These are phyloP conservation scores for Pulveroboletus sp. DNA, from an alignment of 768 basidiomycete species.

Conservation along the genomic window DNA sequence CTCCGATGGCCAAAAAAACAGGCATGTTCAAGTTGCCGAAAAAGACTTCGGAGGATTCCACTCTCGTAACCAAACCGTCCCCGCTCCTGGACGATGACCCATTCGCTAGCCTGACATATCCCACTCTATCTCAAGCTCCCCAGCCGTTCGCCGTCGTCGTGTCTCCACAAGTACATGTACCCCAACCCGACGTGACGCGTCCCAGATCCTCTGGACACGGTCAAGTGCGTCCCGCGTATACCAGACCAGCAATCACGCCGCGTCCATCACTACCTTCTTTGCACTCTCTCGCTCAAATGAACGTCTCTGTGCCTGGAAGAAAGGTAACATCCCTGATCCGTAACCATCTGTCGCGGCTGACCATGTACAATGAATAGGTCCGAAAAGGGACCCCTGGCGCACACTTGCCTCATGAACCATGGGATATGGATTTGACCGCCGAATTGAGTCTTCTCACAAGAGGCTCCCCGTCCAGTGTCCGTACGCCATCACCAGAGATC, in stretches of 20 bases:
- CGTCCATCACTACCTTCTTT: constrained; percentile 44
- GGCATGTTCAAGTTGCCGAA: neutral
- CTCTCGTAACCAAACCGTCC: too few relatives aligned
- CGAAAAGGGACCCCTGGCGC: constrained; percentile 42
- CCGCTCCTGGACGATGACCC: constrained; percentile 67
- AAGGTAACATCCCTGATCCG: constrained; percentile 30
- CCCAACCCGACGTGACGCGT: constrained; percentile 15
- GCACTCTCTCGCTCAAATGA: constrained; percentile 35
- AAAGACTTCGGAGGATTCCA: neutral
- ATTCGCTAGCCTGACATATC: constrained; percentile 52
- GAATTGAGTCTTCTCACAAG: constrained; percentile 8
- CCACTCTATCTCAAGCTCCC: constrained; percentile 7
- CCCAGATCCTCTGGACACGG: constrained; percentile 33
- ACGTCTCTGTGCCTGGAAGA: constrained; percentile 31
- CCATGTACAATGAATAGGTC: constrained; percentile 22
- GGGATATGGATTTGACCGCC: constrained; percentile 29
- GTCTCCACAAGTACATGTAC: constrained; percentile 8
- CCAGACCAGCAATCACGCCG: constrained; percentile 38
- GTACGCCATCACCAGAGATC: neutral
- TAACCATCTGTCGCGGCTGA: neutral
- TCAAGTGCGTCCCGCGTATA: constrained; percentile 38
- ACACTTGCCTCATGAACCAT: constrained; percentile 41
- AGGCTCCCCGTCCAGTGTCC: neutral
- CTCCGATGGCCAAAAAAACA: constrained; percentile 1
- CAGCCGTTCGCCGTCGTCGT: constrained; percentile 13